Conservation (phyloP, 164 flowering plant species). For the Tinospora cordifolia region DNA sequence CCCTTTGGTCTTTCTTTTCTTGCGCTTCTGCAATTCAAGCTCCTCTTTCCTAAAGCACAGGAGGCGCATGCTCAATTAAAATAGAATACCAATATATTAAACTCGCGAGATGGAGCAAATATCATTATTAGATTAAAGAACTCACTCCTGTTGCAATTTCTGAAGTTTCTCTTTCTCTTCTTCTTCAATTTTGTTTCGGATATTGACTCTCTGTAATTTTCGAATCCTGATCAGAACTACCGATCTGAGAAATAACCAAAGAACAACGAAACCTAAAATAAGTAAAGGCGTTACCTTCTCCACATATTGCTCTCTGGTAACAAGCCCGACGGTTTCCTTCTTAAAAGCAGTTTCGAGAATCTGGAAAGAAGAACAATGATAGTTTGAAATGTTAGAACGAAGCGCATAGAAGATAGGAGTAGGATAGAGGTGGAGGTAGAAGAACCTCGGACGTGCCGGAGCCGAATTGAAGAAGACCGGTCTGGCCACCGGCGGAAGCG, state of each 20-base stretch:
- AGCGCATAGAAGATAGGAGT: too few species aligned
- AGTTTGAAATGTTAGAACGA: too few species aligned
- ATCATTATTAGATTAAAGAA: constrained; percentile 2
- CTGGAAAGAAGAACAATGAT: constrained; percentile 31
- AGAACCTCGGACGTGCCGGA: constrained; percentile 81
- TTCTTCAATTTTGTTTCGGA: constrained; percentile 80
- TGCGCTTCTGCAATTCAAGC: constrained; percentile 72
- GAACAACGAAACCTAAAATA: too few species aligned
- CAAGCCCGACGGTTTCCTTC: constrained; percentile 97
- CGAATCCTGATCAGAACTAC: background rate
- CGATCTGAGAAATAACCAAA: background rate
- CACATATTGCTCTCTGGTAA: constrained; percentile 96
- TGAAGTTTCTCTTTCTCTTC: constrained; percentile 98
- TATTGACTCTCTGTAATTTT: constrained; percentile 64
- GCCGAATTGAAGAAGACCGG: constrained; percentile 99
- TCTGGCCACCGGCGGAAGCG: constrained; percentile 69
- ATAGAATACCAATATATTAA: background rate
- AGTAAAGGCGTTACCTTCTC: constrained; percentile 59
- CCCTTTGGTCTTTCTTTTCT: constrained; percentile 76
- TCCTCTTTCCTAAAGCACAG: constrained; percentile 62
- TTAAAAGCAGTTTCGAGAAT: constrained; percentile 94
- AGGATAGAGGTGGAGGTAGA: background rate
- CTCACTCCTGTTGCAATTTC: constrained; percentile 92
- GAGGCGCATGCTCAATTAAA: background rate
- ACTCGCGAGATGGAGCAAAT: background rate